A percentile compares a stretch with the other conserved stretches of the same genome.
Evolutionary conservation across 2,329 filamentous ascomycete species (phyloP).

Genomic region (Colletotrichum sp.): DNA sequence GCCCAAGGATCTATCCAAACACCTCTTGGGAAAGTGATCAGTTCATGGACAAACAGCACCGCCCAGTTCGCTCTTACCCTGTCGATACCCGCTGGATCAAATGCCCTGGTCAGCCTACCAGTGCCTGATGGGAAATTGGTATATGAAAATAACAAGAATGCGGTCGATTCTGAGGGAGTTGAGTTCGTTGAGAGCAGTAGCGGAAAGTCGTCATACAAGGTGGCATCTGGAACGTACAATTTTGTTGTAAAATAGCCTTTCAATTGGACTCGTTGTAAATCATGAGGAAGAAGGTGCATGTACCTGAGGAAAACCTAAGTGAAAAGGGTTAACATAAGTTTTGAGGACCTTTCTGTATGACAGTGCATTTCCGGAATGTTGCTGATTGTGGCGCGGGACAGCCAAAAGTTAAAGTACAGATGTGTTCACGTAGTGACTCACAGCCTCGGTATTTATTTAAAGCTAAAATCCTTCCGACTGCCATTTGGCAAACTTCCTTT

Average conservation of each 20-base stretch:
- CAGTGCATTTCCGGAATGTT: neutral
- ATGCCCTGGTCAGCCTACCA: neutral
- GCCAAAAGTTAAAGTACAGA: neutral
- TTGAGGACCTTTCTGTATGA: neutral
- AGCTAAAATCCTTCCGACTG: neutral
- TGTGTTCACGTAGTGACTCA: neutral
- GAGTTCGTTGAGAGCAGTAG: neutral
- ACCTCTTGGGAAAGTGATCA: neutral
- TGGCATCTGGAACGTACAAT: neutral
- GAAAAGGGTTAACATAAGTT: neutral
- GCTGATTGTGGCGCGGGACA: neutral
- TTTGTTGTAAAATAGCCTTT: neutral
- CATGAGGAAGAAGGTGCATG: neutral
- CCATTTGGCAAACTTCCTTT: fast-evolving
- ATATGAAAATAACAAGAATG: neutral
- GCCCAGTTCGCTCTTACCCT: neutral
- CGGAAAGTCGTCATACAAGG: neutral
- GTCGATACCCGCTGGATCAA: neutral
- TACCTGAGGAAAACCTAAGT: neutral
- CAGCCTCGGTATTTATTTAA: neutral
- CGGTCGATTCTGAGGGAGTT: neutral
- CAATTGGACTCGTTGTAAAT: fast-evolving
- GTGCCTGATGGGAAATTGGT: neutral
- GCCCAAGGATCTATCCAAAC: neutral
- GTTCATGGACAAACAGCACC: neutral